A percentile compares a stretch with the other conserved stretches of the same genome.
These are phyloP conservation scores for Cyclotella baltica DNA, from an alignment of 108 stramenopile species.

Conservation along the genomic window DNA sequence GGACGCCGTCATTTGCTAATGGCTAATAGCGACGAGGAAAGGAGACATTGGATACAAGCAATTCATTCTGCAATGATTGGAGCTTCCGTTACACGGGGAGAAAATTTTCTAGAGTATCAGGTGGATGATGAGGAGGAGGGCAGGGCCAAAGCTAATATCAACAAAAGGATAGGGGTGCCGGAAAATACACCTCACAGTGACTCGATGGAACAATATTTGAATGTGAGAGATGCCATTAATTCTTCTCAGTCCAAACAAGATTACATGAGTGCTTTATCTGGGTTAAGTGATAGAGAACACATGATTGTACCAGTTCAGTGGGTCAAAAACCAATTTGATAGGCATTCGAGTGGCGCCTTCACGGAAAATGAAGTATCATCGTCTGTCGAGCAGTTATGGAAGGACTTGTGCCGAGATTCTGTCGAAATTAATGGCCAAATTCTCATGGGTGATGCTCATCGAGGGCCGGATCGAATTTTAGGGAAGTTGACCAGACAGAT, in stretches of 20 bases:
- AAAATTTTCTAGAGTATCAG: conserved; percentile 56
- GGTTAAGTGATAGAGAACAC: conserved; percentile 29
- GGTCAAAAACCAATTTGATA: conserved; percentile 76
- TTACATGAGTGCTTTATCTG: conserved; percentile 59
- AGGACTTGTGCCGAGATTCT: conserved; percentile 79
- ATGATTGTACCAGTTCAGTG: conserved; percentile 81
- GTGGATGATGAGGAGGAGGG: conserved; percentile 40
- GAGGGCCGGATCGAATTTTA: conserved; percentile 80
- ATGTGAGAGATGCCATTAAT: conserved; percentile 52
- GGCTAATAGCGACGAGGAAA: conserved; percentile 73
- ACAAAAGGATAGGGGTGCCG: conserved; percentile 41
- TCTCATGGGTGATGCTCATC: conserved; percentile 66
- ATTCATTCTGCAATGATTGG: conserved; percentile 86
- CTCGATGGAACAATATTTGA: conserved; percentile 67
- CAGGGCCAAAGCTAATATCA: conserved; percentile 25
- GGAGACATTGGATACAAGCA: conserved; percentile 78
- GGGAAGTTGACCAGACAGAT: conserved; percentile 72
- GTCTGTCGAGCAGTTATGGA: conserved; percentile 80
- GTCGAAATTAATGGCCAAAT: conserved; percentile 78
- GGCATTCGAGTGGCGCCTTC: conserved; percentile 56
- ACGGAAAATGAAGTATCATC: conserved; percentile 57
- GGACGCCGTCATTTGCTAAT: conserved; percentile 78
- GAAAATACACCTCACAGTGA: conserved; percentile 63
- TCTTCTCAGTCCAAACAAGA: conserved; percentile 65
- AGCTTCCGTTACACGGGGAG: conserved; percentile 71